Conservation (phyloP, 257 asterid species). For the Solanum sejunctum region DNA sequence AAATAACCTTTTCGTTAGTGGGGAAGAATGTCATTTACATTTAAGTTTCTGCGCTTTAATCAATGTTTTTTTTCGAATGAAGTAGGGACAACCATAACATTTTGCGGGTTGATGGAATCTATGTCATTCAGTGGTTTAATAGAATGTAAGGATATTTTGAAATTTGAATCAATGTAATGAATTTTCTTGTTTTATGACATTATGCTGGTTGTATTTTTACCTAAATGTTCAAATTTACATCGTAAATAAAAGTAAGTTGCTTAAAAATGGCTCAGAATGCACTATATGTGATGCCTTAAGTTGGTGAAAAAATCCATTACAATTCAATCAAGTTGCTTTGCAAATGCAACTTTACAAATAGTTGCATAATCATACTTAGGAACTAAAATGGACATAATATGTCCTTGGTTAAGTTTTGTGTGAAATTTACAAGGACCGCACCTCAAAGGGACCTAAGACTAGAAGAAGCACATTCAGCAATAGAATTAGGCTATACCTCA, state of each 20-base stretch:
- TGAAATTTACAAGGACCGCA: background rate
- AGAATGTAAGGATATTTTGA: background rate
- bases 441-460: background rate
- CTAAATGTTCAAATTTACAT: background rate
- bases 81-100: background rate
- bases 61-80: background rate
- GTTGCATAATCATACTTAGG: background rate
- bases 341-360: background rate
- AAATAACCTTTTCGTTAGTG: background rate
- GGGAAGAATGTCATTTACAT: background rate
- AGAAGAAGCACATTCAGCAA: background rate
- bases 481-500: slow-evolving; percentile 40
- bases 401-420: background rate
- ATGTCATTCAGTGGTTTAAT: background rate
- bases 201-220: background rate
- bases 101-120: background rate
- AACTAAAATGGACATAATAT: background rate
- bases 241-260: background rate
- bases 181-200: background rate
- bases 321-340: background rate
- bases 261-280: background rate
- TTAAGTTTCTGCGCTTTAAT: background rate
- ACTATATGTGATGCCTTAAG: background rate
- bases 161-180: background rate
- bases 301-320: background rate